These are phyloP conservation scores for Ministeria vibrans DNA, from an alignment of 78 protist species.

Conservation along the genomic window DNA sequence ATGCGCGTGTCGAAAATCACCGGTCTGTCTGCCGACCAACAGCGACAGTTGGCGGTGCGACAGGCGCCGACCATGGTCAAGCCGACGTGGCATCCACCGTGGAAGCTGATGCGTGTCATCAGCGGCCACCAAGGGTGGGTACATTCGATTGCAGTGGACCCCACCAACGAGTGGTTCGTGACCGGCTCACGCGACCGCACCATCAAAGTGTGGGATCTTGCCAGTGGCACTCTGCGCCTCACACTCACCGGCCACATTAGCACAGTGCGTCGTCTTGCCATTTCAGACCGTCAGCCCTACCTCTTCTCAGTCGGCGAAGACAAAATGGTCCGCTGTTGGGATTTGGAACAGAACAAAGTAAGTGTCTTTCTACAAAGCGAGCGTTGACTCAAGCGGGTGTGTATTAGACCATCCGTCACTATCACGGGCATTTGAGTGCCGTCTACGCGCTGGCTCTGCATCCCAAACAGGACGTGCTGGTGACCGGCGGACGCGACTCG, in stretches of 20 bases:
- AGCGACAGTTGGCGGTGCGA: too few species aligned
- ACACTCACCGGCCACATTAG: constrained; percentile 91
- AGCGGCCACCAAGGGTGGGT: constrained; percentile 85
- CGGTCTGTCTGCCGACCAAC: too few species aligned
- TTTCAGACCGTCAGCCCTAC: constrained; percentile 84
- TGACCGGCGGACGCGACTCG: constrained; percentile 93
- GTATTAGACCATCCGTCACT: constrained; percentile 60
- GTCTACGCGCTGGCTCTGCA: constrained; percentile 79
- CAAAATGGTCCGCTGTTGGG: constrained; percentile 94
- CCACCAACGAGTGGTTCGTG: constrained; percentile 92
- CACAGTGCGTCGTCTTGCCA: constrained; percentile 52
- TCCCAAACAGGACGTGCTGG: constrained; percentile 93
- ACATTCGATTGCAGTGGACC: constrained; percentile 85
- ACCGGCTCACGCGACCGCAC: constrained; percentile 93
- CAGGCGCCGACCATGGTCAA: constrained; percentile 15
- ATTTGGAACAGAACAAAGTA: constrained; percentile 80
- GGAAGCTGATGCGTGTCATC: constrained; percentile 29
- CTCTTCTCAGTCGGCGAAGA: constrained; percentile 95
- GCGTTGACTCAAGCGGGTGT: constrained; percentile 69
- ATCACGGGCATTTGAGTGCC: constrained; percentile 91
- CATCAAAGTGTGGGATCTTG: constrained; percentile 95
- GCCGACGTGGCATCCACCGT: constrained; percentile 37
- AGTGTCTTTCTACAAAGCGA: constrained; percentile 80
- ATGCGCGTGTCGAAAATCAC: background rate
- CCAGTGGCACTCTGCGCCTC: constrained; percentile 82